Percentiles rank a stretch among this genome's conserved stretches.
Evolutionary conservation across 495 filamentous ascomycete genomes (phyloP).

Genomic region (Talaromyces ruber): DNA sequence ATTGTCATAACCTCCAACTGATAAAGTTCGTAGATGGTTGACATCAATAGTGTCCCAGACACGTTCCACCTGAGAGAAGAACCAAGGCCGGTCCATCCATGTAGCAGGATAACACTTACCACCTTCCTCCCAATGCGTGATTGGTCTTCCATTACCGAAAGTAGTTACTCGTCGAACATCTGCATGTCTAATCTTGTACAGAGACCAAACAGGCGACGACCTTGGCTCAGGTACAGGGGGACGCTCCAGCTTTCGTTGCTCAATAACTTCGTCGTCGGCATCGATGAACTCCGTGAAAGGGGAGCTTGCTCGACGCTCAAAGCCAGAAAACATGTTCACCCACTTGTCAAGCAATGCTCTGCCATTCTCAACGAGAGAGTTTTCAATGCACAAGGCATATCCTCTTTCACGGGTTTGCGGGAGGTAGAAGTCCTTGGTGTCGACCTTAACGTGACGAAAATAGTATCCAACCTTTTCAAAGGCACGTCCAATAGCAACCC

Average conservation of each 20-base stretch:
- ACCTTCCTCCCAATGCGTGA: conserved; percentile 49
- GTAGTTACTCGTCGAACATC: conserved; percentile 32
- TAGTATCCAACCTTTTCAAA: conserved; percentile 50
- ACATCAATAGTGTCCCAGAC: conserved; percentile 65
- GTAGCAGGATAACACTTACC: conserved; percentile 44
- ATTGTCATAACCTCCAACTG: conserved; percentile 43
- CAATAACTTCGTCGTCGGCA: conserved; percentile 42
- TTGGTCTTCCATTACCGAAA: conserved; percentile 43
- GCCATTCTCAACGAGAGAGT: conserved; percentile 15
- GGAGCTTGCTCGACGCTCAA: conserved; percentile 53
- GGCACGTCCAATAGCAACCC: conserved; percentile 43
- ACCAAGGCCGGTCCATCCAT: conserved; percentile 44
- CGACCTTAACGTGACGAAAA: conserved; percentile 33
- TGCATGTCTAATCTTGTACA: conserved; percentile 48
- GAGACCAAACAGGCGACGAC: conserved; percentile 39
- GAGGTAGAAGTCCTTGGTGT: conserved; percentile 71
- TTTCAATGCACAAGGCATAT: conserved; percentile 62
- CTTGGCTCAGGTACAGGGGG: conserved; percentile 32
- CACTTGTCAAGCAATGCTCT: conserved; percentile 18
- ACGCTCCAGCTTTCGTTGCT: conserved; percentile 44
- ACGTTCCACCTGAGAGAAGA: conserved; percentile 41
- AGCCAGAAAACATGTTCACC: conserved; percentile 26
- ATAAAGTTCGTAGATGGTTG: conserved; percentile 36
- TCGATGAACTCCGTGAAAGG: conserved; percentile 57
- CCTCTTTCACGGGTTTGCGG: conserved; percentile 69